Evolutionary conservation across 2,329 filamentous ascomycete genomes (phyloP), one percentile per base, ranked within the genome.

Genomic region (Beauveria bassiana): DNA sequence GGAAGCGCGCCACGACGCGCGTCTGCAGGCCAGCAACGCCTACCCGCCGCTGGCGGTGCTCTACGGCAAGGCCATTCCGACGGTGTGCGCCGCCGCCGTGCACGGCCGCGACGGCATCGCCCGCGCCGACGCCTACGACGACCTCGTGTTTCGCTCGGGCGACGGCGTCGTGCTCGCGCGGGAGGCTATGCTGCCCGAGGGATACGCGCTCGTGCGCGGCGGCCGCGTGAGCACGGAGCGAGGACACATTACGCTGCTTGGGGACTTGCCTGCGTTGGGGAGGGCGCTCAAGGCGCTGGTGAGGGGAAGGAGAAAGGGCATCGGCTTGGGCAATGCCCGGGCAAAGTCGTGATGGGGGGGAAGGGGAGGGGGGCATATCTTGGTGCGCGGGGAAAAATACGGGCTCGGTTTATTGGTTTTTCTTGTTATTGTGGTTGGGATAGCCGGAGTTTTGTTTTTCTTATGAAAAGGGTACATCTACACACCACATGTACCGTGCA

Each of bases 111-210:
- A 93, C 59, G 86, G 82, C 0, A 96, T 97, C 66, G 83, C 86
- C 55, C 85, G 86, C 64, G 78, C 85, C 0, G 91, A 96, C 72
- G 87, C 86, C 0, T 97, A 96, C 71, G 91, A 96, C 66, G 88
- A 96, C 67, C 79, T 98, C 2, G 84, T 91, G 0, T 97, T 97
- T 75, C 88, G 89, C 0, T 88, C 87, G 24, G 92, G 93, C 2
- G 93, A 98, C 70, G 93, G 93, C 0, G 93, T 98, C 0, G 91
- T 93, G 60, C 81, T 97, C 7, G 90, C 93, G 0, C 85, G 85
- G 56, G 90, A 93, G 64, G 89, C 92, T 0, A 93, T 96, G 90
- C 74, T 96, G 49, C 93, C 93, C 0, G 76, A 83, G 2, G 92
- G 92, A 0, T 97, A 96, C 71, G 80, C 83, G 54, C 79, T 89